These are phyloP conservation scores for Trichoderma asperelloides DNA, from an alignment of 495 filamentous ascomycete genomes.

Conservation along the genomic window DNA sequence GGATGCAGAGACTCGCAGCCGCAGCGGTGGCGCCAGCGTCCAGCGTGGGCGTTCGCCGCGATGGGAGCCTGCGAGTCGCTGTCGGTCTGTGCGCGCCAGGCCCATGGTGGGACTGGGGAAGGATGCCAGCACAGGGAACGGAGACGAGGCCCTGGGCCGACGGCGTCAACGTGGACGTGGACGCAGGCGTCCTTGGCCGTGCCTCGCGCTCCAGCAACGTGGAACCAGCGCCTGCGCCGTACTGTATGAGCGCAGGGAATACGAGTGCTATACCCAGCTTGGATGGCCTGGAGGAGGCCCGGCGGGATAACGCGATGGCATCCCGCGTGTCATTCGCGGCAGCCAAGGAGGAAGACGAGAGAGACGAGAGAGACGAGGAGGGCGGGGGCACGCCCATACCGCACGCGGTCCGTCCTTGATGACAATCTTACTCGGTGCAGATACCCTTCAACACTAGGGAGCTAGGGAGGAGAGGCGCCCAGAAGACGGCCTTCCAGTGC, in stretches of 20 bases:
- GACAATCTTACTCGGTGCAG: neutral
- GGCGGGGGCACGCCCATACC: neutral
- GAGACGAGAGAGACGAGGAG: too few species aligned
- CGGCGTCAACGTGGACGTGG: neutral
- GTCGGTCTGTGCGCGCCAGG: neutral
- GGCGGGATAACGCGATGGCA: neutral
- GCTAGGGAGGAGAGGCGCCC: neutral
- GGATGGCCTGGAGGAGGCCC: neutral
- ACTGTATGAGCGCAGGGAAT: too few species aligned
- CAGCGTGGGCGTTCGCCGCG: neutral
- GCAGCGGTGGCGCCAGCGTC: neutral
- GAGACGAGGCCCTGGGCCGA: neutral
- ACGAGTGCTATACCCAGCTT: neutral
- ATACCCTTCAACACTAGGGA: neutral
- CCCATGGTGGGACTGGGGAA: neutral
- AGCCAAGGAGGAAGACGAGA: neutral
- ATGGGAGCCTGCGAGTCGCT: neutral
- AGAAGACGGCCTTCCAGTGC: neutral
- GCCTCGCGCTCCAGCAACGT: neutral
- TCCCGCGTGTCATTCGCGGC: slow-evolving; percentile 1
- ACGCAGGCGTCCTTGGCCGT: neutral
- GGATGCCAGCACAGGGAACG: neutral
- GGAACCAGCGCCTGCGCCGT: neutral
- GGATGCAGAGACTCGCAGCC: neutral
- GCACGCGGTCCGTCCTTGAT: neutral